Conservation (phyloP, 345 rosid species). For the Gossypium thurberi region DNA sequence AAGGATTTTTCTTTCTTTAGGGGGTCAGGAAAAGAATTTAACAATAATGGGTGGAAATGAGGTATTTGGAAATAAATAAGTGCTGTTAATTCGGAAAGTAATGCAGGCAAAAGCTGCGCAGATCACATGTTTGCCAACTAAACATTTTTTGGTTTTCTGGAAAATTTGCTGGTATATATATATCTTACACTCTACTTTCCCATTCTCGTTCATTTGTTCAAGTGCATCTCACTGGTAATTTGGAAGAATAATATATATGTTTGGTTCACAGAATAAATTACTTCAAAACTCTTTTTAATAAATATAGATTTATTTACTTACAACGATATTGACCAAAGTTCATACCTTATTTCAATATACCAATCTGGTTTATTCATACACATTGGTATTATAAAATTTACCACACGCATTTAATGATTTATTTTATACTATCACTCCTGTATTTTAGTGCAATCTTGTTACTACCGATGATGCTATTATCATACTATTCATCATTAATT, state of each 20-base stretch:
- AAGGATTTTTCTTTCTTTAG: background rate
- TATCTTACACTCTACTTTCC: background rate
- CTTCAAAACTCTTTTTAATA: no score
- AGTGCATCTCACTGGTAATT: background rate
- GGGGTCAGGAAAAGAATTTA: background rate
- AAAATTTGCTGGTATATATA: background rate
- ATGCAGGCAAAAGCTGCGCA: constrained; percentile 32
- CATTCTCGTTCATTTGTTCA: background rate
- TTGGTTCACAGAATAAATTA: no score
- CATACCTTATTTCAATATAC: no score
- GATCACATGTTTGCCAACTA: constrained; percentile 48
- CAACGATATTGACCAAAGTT: no score
- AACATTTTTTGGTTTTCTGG: background rate
- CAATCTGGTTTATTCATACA: no score
- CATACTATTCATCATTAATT: no score
- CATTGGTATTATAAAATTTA: no score
- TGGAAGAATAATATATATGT: background rate
- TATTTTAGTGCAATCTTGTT: no score
- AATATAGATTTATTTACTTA: no score
- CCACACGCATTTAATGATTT: no score
- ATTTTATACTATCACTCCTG: no score
- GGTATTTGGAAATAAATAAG: background rate
- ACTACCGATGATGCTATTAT: no score
- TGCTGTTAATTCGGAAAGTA: constrained; percentile 1
- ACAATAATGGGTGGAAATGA: background rate